A percentile compares a stretch with the other conserved stretches of the same genome.
These are phyloP conservation scores for Microbotryomycetes sp. DNA, from an alignment of 1,284 basidiomycete genomes.

Conservation along the genomic window DNA sequence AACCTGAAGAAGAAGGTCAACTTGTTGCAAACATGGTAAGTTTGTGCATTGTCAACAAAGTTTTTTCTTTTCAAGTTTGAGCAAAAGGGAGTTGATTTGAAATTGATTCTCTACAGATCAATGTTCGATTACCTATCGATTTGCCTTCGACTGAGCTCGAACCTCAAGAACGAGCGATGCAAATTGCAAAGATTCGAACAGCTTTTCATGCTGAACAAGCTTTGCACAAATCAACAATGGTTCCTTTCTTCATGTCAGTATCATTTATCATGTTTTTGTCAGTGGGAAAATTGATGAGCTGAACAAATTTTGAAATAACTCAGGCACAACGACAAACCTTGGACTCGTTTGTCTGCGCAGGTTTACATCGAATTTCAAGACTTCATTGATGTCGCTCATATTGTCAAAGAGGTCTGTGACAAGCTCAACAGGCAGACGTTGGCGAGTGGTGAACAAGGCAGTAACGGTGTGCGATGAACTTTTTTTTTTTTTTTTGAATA, in stretches of 20 bases:
- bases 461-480: too few species aligned
- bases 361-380: constrained; percentile 39
- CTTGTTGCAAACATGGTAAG: constrained; percentile 35
- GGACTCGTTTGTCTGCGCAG: constrained; percentile 29
- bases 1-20: constrained; percentile 14
- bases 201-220: not conserved
- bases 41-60: constrained; percentile 11
- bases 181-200: not conserved
- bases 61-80: not conserved
- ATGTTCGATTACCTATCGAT: constrained; percentile 27
- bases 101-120: constrained; percentile 20
- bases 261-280: not conserved
- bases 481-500: too few species aligned
- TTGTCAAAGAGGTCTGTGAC: constrained; percentile 37
- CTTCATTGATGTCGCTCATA: constrained; percentile 40
- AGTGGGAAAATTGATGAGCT: too few species aligned
- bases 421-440: not conserved
- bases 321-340: constrained; percentile 37
- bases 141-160: not conserved
- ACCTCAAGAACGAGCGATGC: not conserved
- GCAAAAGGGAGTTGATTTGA: not conserved
- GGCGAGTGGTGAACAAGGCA: not conserved
- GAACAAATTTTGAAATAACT: constrained; percentile 14
- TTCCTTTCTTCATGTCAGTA: constrained; percentile 7
- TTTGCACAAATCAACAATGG: not conserved